Conservation (phyloP, 352 stramenopile genomes). For the Phytophthora palmivora region DNA sequence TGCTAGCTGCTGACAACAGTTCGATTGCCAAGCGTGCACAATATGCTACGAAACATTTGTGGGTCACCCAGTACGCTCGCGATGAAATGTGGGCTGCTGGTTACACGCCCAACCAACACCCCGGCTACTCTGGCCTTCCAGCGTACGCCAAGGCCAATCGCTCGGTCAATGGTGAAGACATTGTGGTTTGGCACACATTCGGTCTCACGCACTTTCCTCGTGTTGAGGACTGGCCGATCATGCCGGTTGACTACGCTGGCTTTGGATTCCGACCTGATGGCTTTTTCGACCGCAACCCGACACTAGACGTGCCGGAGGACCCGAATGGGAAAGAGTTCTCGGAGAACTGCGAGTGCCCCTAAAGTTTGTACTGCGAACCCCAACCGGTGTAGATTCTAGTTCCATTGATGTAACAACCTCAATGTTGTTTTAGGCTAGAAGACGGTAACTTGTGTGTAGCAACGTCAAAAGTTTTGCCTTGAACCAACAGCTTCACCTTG, state of each 20-base stretch:
- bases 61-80: conserved; percentile 69
- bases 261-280: conserved; percentile 76
- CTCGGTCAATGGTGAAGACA: conserved; percentile 61
- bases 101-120: conserved; percentile 75
- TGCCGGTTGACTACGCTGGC: conserved; percentile 74
- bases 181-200: conserved; percentile 84
- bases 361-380: too few species aligned
- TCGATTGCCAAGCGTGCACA: conserved; percentile 58
- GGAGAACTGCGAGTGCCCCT: conserved; percentile 33
- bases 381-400: too few species aligned
- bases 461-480: too few species aligned
- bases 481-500: too few species aligned
- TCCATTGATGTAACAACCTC: too few species aligned
- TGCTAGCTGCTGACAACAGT: conserved; percentile 58
- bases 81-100: conserved; percentile 72
- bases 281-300: conserved; percentile 75
- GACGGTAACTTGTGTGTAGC: too few species aligned
- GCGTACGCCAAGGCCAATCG: conserved; percentile 63
- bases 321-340: conserved; percentile 49
- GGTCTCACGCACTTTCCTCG: conserved; percentile 74
- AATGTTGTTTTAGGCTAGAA: too few species aligned
- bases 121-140: conserved; percentile 55
- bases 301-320: conserved; percentile 50
- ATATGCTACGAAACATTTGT: conserved; percentile 76
- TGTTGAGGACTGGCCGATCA: conserved; percentile 78